Evolutionary conservation across 768 basidiomycete species (phyloP), one percentile per base, ranked within the genome.

Genomic region (Favolaschia claudopus): DNA sequence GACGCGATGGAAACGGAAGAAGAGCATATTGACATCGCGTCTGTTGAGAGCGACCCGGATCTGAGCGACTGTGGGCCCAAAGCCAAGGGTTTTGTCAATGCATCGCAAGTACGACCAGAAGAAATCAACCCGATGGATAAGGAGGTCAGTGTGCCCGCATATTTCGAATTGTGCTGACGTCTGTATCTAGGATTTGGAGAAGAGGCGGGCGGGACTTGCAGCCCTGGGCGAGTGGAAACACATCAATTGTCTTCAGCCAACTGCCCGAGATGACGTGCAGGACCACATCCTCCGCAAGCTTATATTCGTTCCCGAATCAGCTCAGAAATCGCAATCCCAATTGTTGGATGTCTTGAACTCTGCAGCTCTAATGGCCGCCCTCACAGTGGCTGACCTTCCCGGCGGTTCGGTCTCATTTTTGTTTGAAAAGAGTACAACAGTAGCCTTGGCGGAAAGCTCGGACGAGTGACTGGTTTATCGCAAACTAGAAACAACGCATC

Each of bases 141-240:
- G 64, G 80, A 77, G 49, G 91, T 90, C 40, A 72, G 78, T 68
- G n/a, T 31, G 34, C 17, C 24, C 19, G 9, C 13, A 8, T 44
- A 9, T 27, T 12, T 34, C 19, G 25, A 44, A 22, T 7, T 19
- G 22, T 32, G 36, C 65, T 70, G 31, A 67, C 34, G 47, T 50
- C 24, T 44, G 38, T 37, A 40, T 48, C 15, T 57, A 91, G 92
- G 86, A 88, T 63, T 61, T 86, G 61, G 82, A 83, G 67, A 89
- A 86, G 75, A 89, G 90, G 78, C 86, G 83, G 64, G 80, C 78
- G 9, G 87, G 79, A 50, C 81, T 96, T 33, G 87, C 89, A 6
- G 81, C 88, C 5, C 81, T 96, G 29, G 84, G 85, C 39, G 86
- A 92, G 67, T 96, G 94, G 93, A 88, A 82, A 22, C 95, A 96